Conservation (phyloP, 1,284 basidiomycete genomes). For the Butyriboletus regius region DNA sequence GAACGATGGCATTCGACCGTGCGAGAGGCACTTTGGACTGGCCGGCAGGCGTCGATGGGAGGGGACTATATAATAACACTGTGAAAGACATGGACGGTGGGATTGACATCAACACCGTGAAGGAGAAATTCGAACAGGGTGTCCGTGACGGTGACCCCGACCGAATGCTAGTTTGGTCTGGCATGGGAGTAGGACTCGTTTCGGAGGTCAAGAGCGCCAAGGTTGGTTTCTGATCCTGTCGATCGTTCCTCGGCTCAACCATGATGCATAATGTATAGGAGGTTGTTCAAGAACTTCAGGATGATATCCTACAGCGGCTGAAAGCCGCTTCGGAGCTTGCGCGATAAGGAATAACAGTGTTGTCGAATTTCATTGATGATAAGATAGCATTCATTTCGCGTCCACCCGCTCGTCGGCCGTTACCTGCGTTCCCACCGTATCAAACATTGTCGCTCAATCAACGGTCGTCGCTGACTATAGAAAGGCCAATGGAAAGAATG, state of each 20-base stretch:
- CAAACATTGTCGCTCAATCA: conserved; percentile 10
- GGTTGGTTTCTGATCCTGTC: conserved; percentile 35
- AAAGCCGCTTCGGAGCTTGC: conserved; percentile 21
- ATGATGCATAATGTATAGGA: conserved; percentile 32
- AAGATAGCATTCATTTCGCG: conserved; percentile 5
- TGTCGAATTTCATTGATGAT: conserved; percentile 23
- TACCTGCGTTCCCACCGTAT: conserved; percentile 20
- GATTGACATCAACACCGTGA: conserved; percentile 40
- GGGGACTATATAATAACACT: conserved; percentile 39
- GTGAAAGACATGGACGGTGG: conserved; percentile 54
- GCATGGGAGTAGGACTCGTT: conserved; percentile 58
- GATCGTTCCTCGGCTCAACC: not conserved
- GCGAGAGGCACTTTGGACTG: conserved; percentile 55
- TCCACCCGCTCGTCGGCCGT: conserved; percentile 1
- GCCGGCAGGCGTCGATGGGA: conserved; percentile 62
- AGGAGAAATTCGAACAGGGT: conserved; percentile 41
- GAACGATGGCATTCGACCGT: conserved; percentile 61
- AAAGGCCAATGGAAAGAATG: conserved; percentile 8
- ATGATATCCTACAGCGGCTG: conserved; percentile 38
- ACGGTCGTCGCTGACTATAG: conserved; percentile 3
- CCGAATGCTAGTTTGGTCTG: conserved; percentile 62
- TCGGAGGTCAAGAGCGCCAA: conserved; percentile 49
- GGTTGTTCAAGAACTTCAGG: conserved; percentile 45
- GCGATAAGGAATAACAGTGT: conserved; percentile 15
- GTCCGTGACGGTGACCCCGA: conserved; percentile 40